Base-by-base conservation (phyloP, 176 grass and related monocot genomes). In the Carex scoparia region DNA sequence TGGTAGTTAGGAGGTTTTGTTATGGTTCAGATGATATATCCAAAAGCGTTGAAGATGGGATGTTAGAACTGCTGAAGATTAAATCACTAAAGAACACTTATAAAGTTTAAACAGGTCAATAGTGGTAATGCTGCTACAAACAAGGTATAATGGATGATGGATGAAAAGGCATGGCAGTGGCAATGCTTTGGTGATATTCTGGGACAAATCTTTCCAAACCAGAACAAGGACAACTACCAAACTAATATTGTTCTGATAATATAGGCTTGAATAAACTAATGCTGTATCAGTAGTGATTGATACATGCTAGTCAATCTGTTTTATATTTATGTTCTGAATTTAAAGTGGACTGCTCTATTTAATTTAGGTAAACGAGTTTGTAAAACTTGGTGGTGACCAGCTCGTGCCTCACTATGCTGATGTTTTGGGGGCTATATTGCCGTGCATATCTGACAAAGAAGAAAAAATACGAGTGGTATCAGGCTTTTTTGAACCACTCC, bases 351-450 rank as follows among this genome's bases (percentile, higher is more conserved):
- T 62, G 16, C 46, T 54, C 53, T 67, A 2, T 62, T 63, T 86
- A 85, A 49, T 94, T 80, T 91, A 99, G 97, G 94, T 99, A 79
- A 92, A 99, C 18, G 97, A 99, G 63, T 99, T 99, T 76, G 97
- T 99, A 81, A 99, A 96, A 87, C 97, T 99, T 91, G 97, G 97
- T 54, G 89, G 97, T 78, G 97, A 99, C 80, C 97, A 95, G 81
- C 93, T 99, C 3, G 91, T 99, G 84, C 93, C 97, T 82, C 94
- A 99, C 87, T 99, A 99, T 86, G 93, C 97, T 1, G 93, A 99
- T 86, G 92, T 99, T 91, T 86, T 99, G 60, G 97, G 93, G 62
- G 93, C 97, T 49, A 99, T 99, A 84, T 94, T 99, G 62, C 97
- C 97, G 10, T 99, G 93, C 86, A 95, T 96, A 81, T 95, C 97